Percentiles rank a stretch among this genome's conserved stretches.
Evolutionary conservation across 768 basidiomycete genomes (phyloP).

Genomic region (Solioccasus polychromus): DNA sequence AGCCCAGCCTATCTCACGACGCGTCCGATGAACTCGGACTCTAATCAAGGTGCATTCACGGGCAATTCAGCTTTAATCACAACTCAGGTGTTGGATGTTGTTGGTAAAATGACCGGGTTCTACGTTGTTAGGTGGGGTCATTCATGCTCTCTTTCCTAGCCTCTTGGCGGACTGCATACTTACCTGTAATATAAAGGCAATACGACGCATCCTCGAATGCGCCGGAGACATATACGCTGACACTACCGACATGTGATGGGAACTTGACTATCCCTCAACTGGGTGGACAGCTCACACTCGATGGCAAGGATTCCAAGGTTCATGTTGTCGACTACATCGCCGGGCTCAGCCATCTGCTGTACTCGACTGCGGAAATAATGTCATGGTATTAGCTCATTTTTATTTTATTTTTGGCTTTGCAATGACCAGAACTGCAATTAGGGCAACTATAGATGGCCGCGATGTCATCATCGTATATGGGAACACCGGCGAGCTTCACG

Average conservation of each 20-base stretch:
- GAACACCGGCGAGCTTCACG: constrained; percentile 45
- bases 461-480: constrained; percentile 49
- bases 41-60: constrained; percentile 44
- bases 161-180: neutral
- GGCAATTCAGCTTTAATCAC: constrained; percentile 47
- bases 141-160: neutral
- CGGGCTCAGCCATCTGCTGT: constrained; percentile 42
- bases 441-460: constrained; percentile 48
- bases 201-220: constrained; percentile 10
- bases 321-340: constrained; percentile 49
- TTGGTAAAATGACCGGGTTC: constrained; percentile 47
- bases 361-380: constrained; percentile 49
- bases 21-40: constrained; percentile 40
- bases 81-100: constrained; percentile 46
- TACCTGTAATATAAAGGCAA: constrained; percentile 14
- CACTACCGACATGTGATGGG: constrained; percentile 45
- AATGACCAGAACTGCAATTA: constrained; percentile 13
- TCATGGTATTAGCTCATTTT: constrained; percentile 36
- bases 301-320: constrained; percentile 53
- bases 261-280: constrained; percentile 40
- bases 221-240: constrained; percentile 34
- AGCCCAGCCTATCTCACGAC: constrained; percentile 50
- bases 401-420: neutral
- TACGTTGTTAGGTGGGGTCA: constrained; percentile 32
- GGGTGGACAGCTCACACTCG: constrained; percentile 42